A percentile compares a stretch with the other conserved stretches of the same genome.
Conservation (phyloP, 352 stramenopile species). For the Thraustotheca clavata region DNA sequence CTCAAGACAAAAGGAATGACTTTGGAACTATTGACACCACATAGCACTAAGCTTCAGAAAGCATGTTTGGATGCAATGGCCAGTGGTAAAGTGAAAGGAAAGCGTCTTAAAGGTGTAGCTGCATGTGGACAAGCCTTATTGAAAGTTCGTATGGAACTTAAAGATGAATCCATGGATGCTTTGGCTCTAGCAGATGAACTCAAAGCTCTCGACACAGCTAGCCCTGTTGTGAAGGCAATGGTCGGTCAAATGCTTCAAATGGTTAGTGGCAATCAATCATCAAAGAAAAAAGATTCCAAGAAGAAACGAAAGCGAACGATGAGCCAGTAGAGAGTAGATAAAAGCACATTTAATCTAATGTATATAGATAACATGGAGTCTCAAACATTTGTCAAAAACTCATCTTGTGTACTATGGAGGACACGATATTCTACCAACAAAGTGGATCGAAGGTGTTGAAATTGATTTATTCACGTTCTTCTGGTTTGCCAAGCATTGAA, state of each 20-base stretch:
- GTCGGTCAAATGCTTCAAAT: conserved; percentile 40
- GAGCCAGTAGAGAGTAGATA: conserved; percentile 4
- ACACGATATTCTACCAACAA: neutral
- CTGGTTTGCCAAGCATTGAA: conserved; percentile 4
- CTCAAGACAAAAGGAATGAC: conserved; percentile 45
- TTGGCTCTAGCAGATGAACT: conserved; percentile 29
- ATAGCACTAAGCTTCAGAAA: conserved; percentile 31
- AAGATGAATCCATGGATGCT: conserved; percentile 21
- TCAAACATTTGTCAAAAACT: too few relatives aligned
- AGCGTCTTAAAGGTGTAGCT: conserved; percentile 64
- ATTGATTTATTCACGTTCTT: conserved; percentile 4
- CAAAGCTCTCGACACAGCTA: conserved; percentile 39
- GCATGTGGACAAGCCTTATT: conserved; percentile 58
- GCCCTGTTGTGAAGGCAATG: conserved; percentile 65
- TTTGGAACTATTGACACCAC: conserved; percentile 29
- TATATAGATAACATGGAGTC: conserved; percentile 11
- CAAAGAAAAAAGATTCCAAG: conserved; percentile 19
- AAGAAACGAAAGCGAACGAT: conserved; percentile 52
- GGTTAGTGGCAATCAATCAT: conserved; percentile 2
- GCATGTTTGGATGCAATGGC: conserved; percentile 33
- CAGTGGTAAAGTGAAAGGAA: conserved; percentile 33
- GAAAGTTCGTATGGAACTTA: conserved; percentile 42
- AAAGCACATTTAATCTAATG: neutral
- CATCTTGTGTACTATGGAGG: neutral
- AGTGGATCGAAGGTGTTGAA: neutral